phyloP scores from a whole-genome alignment of 345 rosid genomes.

The Passiflora organensis region DNA sequence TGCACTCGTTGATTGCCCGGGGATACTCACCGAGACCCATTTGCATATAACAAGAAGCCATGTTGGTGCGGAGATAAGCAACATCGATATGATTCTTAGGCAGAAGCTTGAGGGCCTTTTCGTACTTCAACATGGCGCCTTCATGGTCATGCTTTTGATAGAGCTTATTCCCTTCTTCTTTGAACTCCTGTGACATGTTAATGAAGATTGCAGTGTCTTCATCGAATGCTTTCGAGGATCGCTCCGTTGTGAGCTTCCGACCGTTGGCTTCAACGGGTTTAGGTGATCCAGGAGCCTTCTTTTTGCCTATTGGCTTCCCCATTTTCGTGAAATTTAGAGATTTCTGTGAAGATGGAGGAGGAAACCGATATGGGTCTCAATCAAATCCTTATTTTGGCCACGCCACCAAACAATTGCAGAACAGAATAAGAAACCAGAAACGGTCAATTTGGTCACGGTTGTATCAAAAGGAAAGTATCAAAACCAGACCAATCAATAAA shows the following conservation, averaged over 20 bases:
- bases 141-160: slow-evolving; percentile 84
- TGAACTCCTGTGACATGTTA: slow-evolving; percentile 81
- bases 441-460: too few species aligned
- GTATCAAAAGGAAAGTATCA: too few species aligned
- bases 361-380: slow-evolving; percentile 2
- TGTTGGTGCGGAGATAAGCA: slow-evolving; percentile 69
- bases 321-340: slow-evolving; percentile 19
- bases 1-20: slow-evolving; percentile 81
- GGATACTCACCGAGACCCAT: slow-evolving; percentile 97
- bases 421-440: too few species aligned
- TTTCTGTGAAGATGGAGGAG: not conserved
- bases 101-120: slow-evolving; percentile 86
- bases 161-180: slow-evolving; percentile 92
- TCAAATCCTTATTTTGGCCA: too few species aligned
- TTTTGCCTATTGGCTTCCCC: slow-evolving; percentile 96
- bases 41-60: slow-evolving; percentile 96
- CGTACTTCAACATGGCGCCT: slow-evolving; percentile 91
- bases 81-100: slow-evolving; percentile 77
- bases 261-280: slow-evolving; percentile 25
- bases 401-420: too few species aligned
- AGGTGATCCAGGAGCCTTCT: slow-evolving; percentile 47
- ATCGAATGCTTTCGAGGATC: slow-evolving; percentile 68
- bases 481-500: too few species aligned
- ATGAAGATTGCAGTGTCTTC: slow-evolving; percentile 92
- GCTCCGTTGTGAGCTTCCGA: slow-evolving; percentile 37